Conservation (phyloP, 768 basidiomycete species). For the Mycena alexandri region DNA sequence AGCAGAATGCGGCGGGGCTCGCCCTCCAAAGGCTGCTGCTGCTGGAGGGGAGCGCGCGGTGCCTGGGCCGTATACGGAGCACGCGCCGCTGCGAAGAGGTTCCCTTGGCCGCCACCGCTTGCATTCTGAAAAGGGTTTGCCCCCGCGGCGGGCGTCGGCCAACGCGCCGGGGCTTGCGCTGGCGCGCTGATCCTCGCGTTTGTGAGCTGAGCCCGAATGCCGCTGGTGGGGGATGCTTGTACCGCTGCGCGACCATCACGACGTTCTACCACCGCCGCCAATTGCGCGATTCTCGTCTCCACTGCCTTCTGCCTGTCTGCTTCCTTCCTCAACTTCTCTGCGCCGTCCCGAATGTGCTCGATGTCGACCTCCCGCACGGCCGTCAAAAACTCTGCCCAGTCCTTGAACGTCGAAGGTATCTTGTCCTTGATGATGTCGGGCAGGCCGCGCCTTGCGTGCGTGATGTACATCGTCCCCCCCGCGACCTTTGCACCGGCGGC, state of each 20-base stretch:
- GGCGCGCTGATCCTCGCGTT: constrained; percentile 13
- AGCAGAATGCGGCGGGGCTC: constrained; percentile 4
- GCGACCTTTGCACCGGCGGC: constrained; percentile 3
- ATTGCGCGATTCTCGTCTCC: too few species aligned
- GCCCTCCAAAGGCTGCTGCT: constrained; percentile 16
- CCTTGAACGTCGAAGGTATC: background rate
- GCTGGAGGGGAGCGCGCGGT: constrained; percentile 1
- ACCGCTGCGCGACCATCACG: too few species aligned
- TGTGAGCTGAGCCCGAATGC: constrained; percentile 21
- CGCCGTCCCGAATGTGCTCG: constrained; percentile 5
- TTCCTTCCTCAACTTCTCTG: constrained; percentile 8
- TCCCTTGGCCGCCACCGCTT: constrained; percentile 8
- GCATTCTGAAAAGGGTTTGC: constrained; percentile 7
- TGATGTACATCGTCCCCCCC: constrained; percentile 3
- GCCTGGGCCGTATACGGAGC: background rate
- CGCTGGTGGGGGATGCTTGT: constrained; percentile 13
- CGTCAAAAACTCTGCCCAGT: constrained; percentile 11
- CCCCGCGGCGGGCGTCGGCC: background rate
- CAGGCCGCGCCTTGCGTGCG: constrained; percentile 4
- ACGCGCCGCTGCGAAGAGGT: constrained; percentile 5
- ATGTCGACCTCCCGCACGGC: constrained; percentile 17
- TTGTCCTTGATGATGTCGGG: background rate
- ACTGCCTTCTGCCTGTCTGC: background rate
- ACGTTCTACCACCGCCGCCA: constrained; percentile 1
- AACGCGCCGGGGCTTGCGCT: background rate